Evolutionary conservation across 306 rosid species (phyloP).

Genomic region (Inga laurina): DNA sequence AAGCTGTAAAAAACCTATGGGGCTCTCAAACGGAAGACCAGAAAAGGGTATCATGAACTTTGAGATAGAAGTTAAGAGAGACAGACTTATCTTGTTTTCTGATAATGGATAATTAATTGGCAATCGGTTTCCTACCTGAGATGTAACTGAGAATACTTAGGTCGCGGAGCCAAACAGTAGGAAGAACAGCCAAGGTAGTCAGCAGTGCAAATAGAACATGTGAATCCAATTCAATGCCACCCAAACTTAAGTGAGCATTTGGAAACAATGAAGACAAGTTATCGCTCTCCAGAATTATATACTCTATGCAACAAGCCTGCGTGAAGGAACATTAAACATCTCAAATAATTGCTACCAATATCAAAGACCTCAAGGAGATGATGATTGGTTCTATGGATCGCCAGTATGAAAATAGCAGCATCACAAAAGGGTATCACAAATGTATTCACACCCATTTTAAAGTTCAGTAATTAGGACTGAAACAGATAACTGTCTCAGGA

Average conservation of each 20-base stretch:
- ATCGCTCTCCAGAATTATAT: slow-evolving; percentile 92
- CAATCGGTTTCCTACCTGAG: slow-evolving; percentile 56
- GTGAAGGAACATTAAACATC: slow-evolving; percentile 31
- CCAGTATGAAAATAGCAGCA: neutral
- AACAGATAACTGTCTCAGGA: neutral
- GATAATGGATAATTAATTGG: slow-evolving; percentile 2
- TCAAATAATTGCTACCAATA: slow-evolving; percentile 24
- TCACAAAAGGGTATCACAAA: neutral
- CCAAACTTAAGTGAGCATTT: slow-evolving; percentile 68
- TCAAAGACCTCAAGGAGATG: neutral
- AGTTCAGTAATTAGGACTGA: neutral
- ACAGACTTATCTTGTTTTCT: neutral
- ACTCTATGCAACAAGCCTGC: slow-evolving; percentile 96
- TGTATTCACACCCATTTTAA: neutral
- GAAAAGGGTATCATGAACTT: slow-evolving; percentile 15
- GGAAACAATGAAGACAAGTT: slow-evolving; percentile 93
- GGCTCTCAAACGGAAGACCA: neutral
- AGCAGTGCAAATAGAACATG: slow-evolving; percentile 68
- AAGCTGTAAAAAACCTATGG: too few species aligned
- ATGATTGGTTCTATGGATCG: neutral
- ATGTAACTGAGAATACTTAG: slow-evolving; percentile 89
- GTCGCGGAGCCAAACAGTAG: slow-evolving; percentile 94
- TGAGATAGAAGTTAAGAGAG: slow-evolving; percentile 1
- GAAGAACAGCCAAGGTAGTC: slow-evolving; percentile 92
- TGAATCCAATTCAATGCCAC: slow-evolving; percentile 52